Base-by-base conservation (phyloP, 306 rosid species). In the Elaeagnus macrophylla region DNA sequence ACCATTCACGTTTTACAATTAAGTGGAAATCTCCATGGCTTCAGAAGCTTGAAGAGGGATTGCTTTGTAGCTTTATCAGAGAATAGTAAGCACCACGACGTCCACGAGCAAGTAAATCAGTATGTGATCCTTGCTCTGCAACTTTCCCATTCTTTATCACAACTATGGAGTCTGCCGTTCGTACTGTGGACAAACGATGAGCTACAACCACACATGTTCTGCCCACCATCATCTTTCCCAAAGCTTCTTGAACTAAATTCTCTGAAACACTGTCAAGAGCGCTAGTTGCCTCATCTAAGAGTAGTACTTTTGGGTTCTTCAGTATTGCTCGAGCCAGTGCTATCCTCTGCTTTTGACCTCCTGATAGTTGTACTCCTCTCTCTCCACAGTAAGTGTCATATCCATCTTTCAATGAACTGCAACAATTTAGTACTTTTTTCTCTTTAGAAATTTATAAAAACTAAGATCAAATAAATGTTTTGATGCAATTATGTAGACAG, bases 291-390 rank as follows among this genome's bases (percentile, higher is more conserved):
- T 83, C 97, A 49, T 89, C 97, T 36, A 89, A 57, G 5, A 79
- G 84, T 57, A 85, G 81, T 54, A 83, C 73, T 69, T 64, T 56
- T 20, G 97, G 97, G 25, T 83, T 63, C 66, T 83, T 83, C 3
- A 83, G 59, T 61, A 89, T 66, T 37, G 94, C 89, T 64, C 89
- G 12, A 8, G 95, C 97, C 56, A 85, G 70, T 64, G 91, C 93
- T 66, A 89, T 76, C 16, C 95, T 80, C 39, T 89, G 95, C 72
- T 82, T 85, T 66, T 89, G 84, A 1, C 93, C 97, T 53, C 95
- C 85, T 54, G 95, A 85, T 14, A 89, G 72, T 45, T 80, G 89
- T 48, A 77, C 80, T 71, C 94, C 94, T 73, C 95, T 70, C 67
- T 78, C 94, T 64, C 97, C 93, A 77, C 95, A 81, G 32, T 75